Percentiles rank a stretch among this genome's conserved stretches.
Evolutionary conservation across 2,329 filamentous ascomycete species (phyloP).

Genomic region (Hymenoscyphus repandus): DNA sequence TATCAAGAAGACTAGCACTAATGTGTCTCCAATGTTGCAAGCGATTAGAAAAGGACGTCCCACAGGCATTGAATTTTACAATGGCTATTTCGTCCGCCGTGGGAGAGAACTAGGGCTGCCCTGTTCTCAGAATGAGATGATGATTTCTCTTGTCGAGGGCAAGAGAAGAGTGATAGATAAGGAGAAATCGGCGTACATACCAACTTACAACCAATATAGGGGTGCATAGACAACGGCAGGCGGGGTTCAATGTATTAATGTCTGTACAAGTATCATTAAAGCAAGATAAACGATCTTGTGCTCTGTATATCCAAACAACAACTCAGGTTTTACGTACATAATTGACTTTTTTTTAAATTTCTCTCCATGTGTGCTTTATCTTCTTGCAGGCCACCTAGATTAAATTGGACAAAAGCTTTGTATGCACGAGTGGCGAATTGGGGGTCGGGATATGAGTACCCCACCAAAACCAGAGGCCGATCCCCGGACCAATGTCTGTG

Average conservation of each 20-base stretch:
- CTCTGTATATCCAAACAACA: no score
- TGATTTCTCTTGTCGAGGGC: constrained; percentile 68
- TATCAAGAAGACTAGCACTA: constrained; percentile 47
- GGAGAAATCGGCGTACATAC: constrained; percentile 27
- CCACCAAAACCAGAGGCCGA: no score
- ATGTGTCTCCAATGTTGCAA: constrained; percentile 55
- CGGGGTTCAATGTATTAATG: neutral
- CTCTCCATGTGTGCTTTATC: no score
- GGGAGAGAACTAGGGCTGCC: constrained; percentile 69
- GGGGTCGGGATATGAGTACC: no score
- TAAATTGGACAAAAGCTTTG: no score
- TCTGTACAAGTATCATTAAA: neutral
- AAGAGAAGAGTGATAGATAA: constrained; percentile 42
- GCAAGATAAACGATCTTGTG: no score
- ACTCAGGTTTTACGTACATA: no score
- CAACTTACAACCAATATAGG: constrained; percentile 12
- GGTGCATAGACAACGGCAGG: neutral
- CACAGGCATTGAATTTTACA: constrained; percentile 80
- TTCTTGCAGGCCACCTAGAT: no score
- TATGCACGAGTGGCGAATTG: no score
- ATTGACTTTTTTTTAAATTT: no score
- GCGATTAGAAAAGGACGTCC: constrained; percentile 55
- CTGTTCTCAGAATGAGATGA: constrained; percentile 66
- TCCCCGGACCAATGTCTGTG: no score
- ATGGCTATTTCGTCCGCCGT: constrained; percentile 76